Conservation (phyloP, 192 early-diverging fungal species). For the Thamnidium elegans region DNA sequence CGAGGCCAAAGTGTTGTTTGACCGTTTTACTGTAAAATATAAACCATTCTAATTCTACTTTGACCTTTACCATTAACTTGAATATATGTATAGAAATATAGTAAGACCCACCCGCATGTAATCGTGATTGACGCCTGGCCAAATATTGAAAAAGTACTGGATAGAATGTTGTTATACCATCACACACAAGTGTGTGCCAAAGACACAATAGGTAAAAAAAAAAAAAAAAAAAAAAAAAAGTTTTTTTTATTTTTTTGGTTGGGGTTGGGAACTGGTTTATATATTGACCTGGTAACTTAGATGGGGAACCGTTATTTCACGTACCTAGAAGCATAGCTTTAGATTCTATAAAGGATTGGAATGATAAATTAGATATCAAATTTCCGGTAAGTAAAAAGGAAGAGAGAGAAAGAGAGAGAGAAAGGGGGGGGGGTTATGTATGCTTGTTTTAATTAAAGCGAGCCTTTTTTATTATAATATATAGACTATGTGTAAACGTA, state of each 20-base stretch:
- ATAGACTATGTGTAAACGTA: constrained; percentile 36
- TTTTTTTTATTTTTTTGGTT: neutral
- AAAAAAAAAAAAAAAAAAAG: neutral
- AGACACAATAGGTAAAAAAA: neutral
- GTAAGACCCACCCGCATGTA: constrained; percentile 23
- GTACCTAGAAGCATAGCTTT: constrained; percentile 12
- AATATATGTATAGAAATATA: constrained; percentile 18
- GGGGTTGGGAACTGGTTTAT: too few species aligned
- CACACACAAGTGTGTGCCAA: constrained; percentile 12
- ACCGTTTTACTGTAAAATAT: constrained; percentile 22
- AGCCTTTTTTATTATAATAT: neutral
- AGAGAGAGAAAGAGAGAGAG: neutral
- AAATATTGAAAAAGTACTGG: constrained; percentile 29
- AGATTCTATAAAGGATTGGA: constrained; percentile 3
- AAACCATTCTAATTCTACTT: too few species aligned
- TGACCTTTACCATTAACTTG: neutral
- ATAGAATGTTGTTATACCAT: constrained; percentile 23
- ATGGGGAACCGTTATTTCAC: constrained; percentile 9
- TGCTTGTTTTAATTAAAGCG: neutral
- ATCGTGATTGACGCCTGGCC: constrained; percentile 28
- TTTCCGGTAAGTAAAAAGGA: constrained; percentile 29
- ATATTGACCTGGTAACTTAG: neutral
- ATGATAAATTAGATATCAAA: neutral
- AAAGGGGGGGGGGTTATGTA: neutral
- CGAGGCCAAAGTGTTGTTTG: constrained; percentile 13